These are phyloP conservation scores for Xerocomus brunneocitrinus DNA, from an alignment of 768 basidiomycete genomes.

Conservation along the genomic window DNA sequence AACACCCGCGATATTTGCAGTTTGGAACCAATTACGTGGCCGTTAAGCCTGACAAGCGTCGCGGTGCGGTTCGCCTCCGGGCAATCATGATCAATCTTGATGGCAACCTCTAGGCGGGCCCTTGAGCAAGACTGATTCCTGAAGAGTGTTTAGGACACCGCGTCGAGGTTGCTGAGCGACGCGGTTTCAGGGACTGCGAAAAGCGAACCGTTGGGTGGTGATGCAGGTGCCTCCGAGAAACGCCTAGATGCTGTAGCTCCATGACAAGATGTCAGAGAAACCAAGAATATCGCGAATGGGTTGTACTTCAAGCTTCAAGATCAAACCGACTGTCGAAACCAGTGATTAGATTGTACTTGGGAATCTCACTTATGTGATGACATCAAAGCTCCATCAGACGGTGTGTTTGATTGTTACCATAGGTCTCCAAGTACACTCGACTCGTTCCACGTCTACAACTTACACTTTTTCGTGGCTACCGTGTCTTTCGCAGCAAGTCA, in stretches of 20 bases:
- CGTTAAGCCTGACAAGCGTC: too few species aligned
- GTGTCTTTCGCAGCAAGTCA: conserved; percentile 15
- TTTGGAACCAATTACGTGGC: too few species aligned
- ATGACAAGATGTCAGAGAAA: neutral
- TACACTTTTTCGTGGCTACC: neutral
- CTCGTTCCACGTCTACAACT: neutral
- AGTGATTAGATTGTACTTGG: too few species aligned
- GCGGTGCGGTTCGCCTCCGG: too few species aligned
- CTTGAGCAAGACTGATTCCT: neutral
- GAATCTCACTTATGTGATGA: neutral
- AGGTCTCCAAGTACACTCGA: neutral
- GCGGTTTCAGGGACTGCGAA: neutral
- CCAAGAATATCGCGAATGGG: neutral
- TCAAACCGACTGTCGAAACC: neutral
- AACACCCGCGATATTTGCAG: too few species aligned
- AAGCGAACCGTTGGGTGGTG: neutral
- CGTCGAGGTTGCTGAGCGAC: neutral
- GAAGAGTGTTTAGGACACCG: neutral
- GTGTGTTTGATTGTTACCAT: too few species aligned
- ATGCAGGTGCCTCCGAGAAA: neutral
- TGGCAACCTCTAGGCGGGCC: too few species aligned
- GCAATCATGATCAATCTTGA: neutral
- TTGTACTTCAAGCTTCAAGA: neutral
- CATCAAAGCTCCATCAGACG: neutral
- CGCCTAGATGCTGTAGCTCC: neutral